phyloP scores from a whole-genome alignment of 495 filamentous ascomycete genomes.

The Hypoxylon cercidicola region DNA sequence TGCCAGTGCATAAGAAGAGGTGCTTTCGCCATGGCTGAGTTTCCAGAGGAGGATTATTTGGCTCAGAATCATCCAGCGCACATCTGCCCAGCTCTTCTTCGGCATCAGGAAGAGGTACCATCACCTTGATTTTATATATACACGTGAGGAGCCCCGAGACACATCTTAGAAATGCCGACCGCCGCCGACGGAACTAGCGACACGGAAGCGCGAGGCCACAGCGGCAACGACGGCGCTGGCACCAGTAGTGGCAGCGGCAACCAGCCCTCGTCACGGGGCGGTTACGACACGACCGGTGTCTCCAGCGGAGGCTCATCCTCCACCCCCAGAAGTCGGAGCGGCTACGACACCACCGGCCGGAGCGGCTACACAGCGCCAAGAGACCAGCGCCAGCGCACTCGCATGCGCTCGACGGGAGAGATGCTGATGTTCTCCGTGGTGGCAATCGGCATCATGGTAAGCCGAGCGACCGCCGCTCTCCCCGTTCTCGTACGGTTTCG shows the following conservation, averaged over 20 bases:
- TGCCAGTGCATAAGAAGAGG: no score
- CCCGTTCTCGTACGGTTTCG: not conserved
- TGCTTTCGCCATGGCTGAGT: no score
- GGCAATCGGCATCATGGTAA: slow-evolving; percentile 1
- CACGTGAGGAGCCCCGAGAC: not conserved
- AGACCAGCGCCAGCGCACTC: not conserved
- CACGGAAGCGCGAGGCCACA: slow-evolving; percentile 11
- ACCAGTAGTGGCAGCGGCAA: not conserved
- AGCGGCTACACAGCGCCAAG: not conserved
- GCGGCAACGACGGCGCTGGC: slow-evolving; percentile 24
- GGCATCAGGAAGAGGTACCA: no score
- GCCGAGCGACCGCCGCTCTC: not conserved
- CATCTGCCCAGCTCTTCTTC: no score
- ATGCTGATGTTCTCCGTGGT: not conserved
- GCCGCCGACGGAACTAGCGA: not conserved
- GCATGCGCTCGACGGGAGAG: no score
- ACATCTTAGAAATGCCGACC: not conserved
- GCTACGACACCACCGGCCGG: not conserved
- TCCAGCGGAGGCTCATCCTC: not conserved
- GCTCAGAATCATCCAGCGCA: no score
- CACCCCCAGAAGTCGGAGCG: no score
- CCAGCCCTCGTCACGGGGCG: not conserved
- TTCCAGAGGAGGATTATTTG: no score
- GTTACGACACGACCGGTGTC: not conserved
- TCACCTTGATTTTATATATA: no score